A percentile compares a stretch with the other conserved stretches of the same genome.
These are phyloP conservation scores for Laburnicola sp. DNA, from an alignment of 2,329 filamentous ascomycete genomes.

Conservation along the genomic window DNA sequence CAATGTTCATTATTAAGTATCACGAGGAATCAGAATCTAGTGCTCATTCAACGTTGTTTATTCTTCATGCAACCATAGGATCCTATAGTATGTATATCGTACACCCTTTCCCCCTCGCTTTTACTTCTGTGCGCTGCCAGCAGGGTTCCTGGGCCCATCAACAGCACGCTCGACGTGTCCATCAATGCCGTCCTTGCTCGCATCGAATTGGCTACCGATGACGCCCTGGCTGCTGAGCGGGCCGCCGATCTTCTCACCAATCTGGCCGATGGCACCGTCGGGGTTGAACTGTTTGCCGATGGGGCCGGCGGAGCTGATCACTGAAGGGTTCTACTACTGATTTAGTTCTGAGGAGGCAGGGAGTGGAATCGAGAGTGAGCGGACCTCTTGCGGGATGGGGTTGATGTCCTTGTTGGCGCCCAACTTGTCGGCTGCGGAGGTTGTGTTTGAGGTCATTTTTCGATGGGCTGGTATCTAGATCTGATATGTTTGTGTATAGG, in stretches of 20 bases:
- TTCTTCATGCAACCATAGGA: neutral
- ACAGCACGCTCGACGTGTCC: slow-evolving; percentile 57
- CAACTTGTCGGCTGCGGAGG: slow-evolving; percentile 30
- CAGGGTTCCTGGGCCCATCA: slow-evolving; percentile 47
- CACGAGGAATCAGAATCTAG: no score
- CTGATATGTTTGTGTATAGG: no score
- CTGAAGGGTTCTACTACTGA: slow-evolving; percentile 32
- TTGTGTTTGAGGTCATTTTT: slow-evolving; percentile 8
- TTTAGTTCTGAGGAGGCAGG: no score
- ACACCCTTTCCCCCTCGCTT: slow-evolving; percentile 3
- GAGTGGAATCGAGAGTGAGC: slow-evolving; percentile 3
- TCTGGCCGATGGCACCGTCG: slow-evolving; percentile 55
- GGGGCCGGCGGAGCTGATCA: slow-evolving; percentile 55
- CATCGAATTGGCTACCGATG: slow-evolving; percentile 60
- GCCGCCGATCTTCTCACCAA: slow-evolving; percentile 55
- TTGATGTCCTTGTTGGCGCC: slow-evolving; percentile 37
- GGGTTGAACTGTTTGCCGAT: slow-evolving; percentile 60
- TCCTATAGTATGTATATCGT: neutral
- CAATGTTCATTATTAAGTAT: no score
- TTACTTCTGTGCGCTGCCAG: slow-evolving; percentile 29
- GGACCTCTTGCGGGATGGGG: slow-evolving; percentile 30
- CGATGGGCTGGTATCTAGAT: neutral
- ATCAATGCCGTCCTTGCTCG: slow-evolving; percentile 56
- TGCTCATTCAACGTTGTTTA: neutral
- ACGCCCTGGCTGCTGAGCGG: slow-evolving; percentile 53